A percentile compares a stretch with the other conserved stretches of the same genome.
Conservation (phyloP, 352 stramenopile genomes). For the Globisporangium cederbergense region DNA sequence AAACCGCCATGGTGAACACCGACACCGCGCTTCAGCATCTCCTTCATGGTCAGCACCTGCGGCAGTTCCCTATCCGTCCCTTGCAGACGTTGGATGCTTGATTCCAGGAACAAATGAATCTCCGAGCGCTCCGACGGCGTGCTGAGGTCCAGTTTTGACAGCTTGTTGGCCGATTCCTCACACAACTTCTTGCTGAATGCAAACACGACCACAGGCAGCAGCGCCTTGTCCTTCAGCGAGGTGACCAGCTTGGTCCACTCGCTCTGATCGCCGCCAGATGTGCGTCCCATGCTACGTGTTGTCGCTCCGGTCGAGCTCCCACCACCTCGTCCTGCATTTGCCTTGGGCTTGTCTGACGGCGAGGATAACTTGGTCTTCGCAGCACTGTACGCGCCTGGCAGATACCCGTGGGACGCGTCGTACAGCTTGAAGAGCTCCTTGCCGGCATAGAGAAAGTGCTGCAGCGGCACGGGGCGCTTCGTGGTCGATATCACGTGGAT, state of each 20-base stretch:
- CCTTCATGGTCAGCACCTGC: conserved; percentile 97
- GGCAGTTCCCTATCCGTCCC: conserved; percentile 97
- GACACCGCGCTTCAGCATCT: conserved; percentile 95
- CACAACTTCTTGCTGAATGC: conserved; percentile 86
- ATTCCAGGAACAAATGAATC: conserved; percentile 80
- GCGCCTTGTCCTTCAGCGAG: conserved; percentile 85
- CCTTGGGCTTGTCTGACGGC: conserved; percentile 49
- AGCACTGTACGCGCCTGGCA: conserved; percentile 49
- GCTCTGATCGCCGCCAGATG: conserved; percentile 59
- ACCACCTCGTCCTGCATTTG: conserved; percentile 21
- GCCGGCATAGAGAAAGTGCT: conserved; percentile 94
- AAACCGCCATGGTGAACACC: conserved; percentile 96
- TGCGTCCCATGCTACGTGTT: conserved; percentile 47
- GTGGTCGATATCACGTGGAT: conserved; percentile 98
- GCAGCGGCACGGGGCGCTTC: conserved; percentile 95
- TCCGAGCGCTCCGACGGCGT: conserved; percentile 72
- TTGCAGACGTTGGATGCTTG: conserved; percentile 72
- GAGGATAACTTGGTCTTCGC: conserved; percentile 69
- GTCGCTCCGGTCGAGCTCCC: conserved; percentile 17
- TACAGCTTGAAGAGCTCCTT: conserved; percentile 91
- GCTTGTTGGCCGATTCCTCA: conserved; percentile 75
- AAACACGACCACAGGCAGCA: conserved; percentile 96
- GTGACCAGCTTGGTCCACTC: conserved; percentile 90
- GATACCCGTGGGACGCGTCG: conserved; percentile 49
- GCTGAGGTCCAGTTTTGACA: conserved; percentile 73